Evolutionary conservation across 495 filamentous ascomycete genomes (phyloP).

Genomic region (Pyrenula aspistea): DNA sequence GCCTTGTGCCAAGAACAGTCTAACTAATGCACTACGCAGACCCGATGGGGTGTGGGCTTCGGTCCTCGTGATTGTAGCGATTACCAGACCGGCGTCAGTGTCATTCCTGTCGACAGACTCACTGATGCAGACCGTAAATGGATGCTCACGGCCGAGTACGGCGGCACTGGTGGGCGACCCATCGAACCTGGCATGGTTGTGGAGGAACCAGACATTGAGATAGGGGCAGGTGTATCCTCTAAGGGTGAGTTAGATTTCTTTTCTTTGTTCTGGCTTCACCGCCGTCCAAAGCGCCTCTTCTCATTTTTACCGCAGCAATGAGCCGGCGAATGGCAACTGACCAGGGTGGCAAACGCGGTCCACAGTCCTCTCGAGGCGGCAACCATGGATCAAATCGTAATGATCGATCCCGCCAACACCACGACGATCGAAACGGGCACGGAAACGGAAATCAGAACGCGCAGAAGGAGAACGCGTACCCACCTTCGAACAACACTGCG

Average conservation of each 20-base stretch:
- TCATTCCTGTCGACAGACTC: conserved; percentile 83
- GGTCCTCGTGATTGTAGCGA: conserved; percentile 96
- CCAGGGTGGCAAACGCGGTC: conserved; percentile 59
- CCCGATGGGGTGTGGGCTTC: conserved; percentile 95
- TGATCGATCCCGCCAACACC: conserved; percentile 32
- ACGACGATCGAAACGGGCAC: conserved; percentile 12
- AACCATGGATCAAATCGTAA: conserved; percentile 28
- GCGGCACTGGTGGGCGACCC: conserved; percentile 73
- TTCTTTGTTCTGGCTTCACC: background rate
- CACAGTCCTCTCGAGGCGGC: conserved; percentile 51
- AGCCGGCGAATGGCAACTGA: conserved; percentile 73
- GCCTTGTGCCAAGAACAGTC: background rate
- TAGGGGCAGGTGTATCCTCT: conserved; percentile 90
- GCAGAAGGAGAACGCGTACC: conserved; percentile 4
- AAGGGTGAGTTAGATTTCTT: conserved; percentile 41
- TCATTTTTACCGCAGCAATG: conserved; percentile 41
- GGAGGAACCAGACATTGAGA: conserved; percentile 97
- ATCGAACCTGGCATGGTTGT: conserved; percentile 79
- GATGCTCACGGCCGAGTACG: conserved; percentile 91
- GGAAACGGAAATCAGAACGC: conserved; percentile 10
- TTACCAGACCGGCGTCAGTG: conserved; percentile 80
- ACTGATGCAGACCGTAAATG: conserved; percentile 96
- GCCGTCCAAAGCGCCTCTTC: background rate
- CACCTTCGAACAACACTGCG: conserved; percentile 21
- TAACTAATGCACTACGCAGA: conserved; percentile 39